phyloP scores from a whole-genome alignment of 1,284 basidiomycete genomes.

The Cutaneotrichosporon spelunceum region DNA sequence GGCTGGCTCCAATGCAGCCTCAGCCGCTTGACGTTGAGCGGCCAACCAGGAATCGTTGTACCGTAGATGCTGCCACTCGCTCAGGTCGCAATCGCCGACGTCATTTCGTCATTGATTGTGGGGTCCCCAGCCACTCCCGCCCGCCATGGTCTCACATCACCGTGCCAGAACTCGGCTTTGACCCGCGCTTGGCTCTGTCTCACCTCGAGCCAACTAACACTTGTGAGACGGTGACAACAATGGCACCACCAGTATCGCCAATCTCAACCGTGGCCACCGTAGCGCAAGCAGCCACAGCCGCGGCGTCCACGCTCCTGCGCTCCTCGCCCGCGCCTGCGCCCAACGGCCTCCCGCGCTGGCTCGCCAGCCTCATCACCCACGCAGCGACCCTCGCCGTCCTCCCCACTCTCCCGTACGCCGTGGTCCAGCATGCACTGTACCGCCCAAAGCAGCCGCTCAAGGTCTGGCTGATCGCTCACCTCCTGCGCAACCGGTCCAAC shows the following conservation, averaged over 20 bases:
- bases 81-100: too few species aligned
- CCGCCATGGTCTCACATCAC: too few species aligned
- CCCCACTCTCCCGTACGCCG: slow-evolving; percentile 1
- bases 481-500: background rate
- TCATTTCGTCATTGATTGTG: too few species aligned
- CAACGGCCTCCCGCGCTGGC: background rate
- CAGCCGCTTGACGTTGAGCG: too few species aligned
- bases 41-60: too few species aligned
- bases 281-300: background rate
- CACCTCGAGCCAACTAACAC: too few species aligned
- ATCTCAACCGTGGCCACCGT: slow-evolving; percentile 1
- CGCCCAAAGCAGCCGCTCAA: slow-evolving; percentile 4
- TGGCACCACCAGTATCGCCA: background rate
- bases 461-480: slow-evolving; percentile 2
- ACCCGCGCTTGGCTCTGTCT: too few species aligned
- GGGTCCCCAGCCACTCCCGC: too few species aligned
- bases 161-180: too few species aligned
- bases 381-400: background rate
- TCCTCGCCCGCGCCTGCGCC: slow-evolving; percentile 1
- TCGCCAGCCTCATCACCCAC: background rate
- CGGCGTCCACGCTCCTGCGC: background rate
- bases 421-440: background rate
- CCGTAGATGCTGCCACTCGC: too few species aligned
- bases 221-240: too few species aligned
- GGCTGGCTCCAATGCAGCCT: too few species aligned